Evolutionary conservation across 2,329 filamentous ascomycete species (phyloP), one percentile per base, ranked within the genome.

Genomic region (Penicillium sumatraense): DNA sequence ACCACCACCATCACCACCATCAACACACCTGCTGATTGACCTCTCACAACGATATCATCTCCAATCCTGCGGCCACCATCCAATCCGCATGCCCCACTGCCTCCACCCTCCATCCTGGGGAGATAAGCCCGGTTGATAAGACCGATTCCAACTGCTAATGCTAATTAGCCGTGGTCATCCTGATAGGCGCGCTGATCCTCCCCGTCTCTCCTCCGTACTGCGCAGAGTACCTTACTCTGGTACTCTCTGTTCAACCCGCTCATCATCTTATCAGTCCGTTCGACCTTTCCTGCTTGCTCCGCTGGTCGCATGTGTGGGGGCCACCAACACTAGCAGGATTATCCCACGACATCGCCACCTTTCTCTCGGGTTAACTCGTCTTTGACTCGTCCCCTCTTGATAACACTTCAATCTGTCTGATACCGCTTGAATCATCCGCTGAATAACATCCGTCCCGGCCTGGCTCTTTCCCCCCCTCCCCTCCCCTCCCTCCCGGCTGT

Each of bases 111-210:
- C 56, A 53, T 54, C 49, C 66, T 62, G 57, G 48, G 45, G 49
- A 60, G 55, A 63, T 61, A 59, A 61, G 46, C 48, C 20, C 18
- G 46, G n/a, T 14, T 59, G 65, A 68, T 68, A 69, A 66, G 59
- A 62, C 61, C 26, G 49, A 42, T 49, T 56, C 42, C 42, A 53
- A 51, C 26, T 31, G 59, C 66, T 69, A 63, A 69, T 69, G 59
- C 66, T 69, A 63, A 69, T 69, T 68, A 57, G 58, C 60, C 64
- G 54, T 68, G 63, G 67, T 69, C 65, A 69, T 67, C 38, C 29
- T 58, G 54, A 58, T 63, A 54, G 49, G 48, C 54, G 51, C 46
- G 51, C 47, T 18, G 60, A 59, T 56, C 58, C 40, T 16, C 31
- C 18, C 35, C 1, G 16, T 16, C n/a, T 27, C 9, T 31, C 29